Evolutionary conservation across 2,329 filamentous ascomycete species (phyloP), one percentile per base, ranked within the genome.

Genomic region (Calonectria ilicicola): DNA sequence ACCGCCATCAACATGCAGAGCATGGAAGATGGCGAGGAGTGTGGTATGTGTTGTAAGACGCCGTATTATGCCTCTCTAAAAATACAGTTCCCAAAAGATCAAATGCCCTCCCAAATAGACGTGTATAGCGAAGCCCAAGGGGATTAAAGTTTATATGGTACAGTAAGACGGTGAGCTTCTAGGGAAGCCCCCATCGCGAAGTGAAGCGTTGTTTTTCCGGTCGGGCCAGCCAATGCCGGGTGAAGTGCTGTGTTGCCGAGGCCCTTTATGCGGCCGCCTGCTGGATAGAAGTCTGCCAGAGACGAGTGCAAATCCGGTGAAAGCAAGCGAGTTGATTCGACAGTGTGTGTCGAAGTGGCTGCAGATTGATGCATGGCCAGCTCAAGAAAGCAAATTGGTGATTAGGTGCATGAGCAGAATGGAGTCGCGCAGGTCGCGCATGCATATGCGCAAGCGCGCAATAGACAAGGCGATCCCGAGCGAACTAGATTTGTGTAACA

Each of bases 1-100:
- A 67, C 71, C 60, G 40, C 68, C 69, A 46, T 72, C 64, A 21
- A 70, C 58, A 49, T 56, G 66, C 62, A 56, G 65, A 51, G 56
- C 69, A 67, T 38, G 65, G 63, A 56, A 68, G 64, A 71, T 70
- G 73, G 67, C 65, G 72, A 53, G 65, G 72, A 65, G 72, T 66
- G 76, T 65, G 73, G 74, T 75, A 74, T 76, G 77, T 73, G 74
- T 78, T 78, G 69, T 74, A 72, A 80, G 76, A 77, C 79, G 78
- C 74, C 79, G 75, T 78, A 72, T 73, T 73, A 77, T 79, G 79
- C 77, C 79, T 74, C 74, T 80, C 77, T 80, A 80, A 56, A 78
- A 74, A 74, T 80, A 80, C 79, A 80, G 71, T 78, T 75, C 79
- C 77, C 74, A 64, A 74, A 76, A 77, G 60, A 75, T 63, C 65